Conservation (phyloP, 176 grass and related monocot species). For the Tillandsia leiboldiana region DNA sequence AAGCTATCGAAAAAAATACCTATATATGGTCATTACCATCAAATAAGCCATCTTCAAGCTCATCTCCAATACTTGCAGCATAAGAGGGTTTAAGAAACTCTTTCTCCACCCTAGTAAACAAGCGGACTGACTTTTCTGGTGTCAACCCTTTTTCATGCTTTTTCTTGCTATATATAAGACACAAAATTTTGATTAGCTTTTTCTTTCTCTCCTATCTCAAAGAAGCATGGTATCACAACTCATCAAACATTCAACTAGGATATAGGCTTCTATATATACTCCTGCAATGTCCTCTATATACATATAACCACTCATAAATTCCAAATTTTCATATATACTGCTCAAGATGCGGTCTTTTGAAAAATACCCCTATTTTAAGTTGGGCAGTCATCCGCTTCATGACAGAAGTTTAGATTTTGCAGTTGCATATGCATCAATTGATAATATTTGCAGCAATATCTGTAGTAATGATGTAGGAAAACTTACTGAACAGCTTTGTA, state of each 20-base stretch:
- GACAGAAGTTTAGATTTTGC: no score
- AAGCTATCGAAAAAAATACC: constrained; percentile 11
- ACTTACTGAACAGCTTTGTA: constrained; percentile 94
- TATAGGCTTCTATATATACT: no score
- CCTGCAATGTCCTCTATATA: no score
- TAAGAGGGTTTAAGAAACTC: constrained; percentile 93
- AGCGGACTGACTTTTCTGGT: constrained; percentile 40
- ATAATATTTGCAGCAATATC: no score
- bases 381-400: no score
- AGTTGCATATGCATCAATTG: no score
- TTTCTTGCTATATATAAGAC: constrained; percentile 69
- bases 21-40: constrained; percentile 54
- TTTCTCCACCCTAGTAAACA: constrained; percentile 92
- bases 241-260: no score
- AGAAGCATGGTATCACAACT: constrained; percentile 16
- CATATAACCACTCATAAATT: no score
- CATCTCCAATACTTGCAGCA: constrained; percentile 71
- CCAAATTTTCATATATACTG: no score
- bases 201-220: constrained; percentile 17
- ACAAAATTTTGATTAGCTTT: background rate
- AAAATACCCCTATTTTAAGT: background rate
- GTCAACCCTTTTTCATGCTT: constrained; percentile 69
- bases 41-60: constrained; percentile 97
- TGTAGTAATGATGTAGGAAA: constrained; percentile 6
- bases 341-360: background rate